A percentile compares a stretch with the other conserved stretches of the same genome.
phyloP scores from a whole-genome alignment of 2,329 filamentous ascomycete species.

The Cercospora canescens region DNA sequence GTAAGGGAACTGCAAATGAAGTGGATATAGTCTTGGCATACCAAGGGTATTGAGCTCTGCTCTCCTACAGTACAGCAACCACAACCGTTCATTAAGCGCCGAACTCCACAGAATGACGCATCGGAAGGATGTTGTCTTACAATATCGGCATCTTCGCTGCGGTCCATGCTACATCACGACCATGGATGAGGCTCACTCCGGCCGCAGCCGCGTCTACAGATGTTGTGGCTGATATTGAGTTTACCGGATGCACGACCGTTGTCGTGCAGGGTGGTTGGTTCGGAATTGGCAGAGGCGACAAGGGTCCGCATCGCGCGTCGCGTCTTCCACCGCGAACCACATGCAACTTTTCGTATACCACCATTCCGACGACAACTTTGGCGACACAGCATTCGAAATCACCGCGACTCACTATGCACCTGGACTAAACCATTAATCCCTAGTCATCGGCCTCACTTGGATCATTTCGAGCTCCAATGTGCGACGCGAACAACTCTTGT shows the following conservation, averaged over 20 bases:
- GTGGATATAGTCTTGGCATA: too few species aligned
- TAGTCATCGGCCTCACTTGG: not conserved
- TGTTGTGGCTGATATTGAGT: not conserved
- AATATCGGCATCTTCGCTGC: too few species aligned
- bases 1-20: too few species aligned
- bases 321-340: not conserved
- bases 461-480: not conserved
- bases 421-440: not conserved
- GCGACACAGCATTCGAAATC: not conserved
- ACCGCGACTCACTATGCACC: not conserved
- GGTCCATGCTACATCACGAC: too few species aligned
- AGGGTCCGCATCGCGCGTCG: slow-evolving; percentile 2
- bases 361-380: not conserved
- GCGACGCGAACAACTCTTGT: not conserved
- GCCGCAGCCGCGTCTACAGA: not conserved
- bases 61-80: too few species aligned
- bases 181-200: too few species aligned
- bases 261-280: not conserved
- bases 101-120: too few species aligned
- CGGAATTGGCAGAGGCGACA: not conserved
- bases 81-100: too few species aligned
- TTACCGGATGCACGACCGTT: not conserved
- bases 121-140: too few species aligned
- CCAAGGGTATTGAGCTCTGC: too few species aligned
- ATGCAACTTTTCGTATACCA: not conserved